phyloP scores from a whole-genome alignment of 2,329 filamentous ascomycete genomes.

The Verticillium isaacii region DNA sequence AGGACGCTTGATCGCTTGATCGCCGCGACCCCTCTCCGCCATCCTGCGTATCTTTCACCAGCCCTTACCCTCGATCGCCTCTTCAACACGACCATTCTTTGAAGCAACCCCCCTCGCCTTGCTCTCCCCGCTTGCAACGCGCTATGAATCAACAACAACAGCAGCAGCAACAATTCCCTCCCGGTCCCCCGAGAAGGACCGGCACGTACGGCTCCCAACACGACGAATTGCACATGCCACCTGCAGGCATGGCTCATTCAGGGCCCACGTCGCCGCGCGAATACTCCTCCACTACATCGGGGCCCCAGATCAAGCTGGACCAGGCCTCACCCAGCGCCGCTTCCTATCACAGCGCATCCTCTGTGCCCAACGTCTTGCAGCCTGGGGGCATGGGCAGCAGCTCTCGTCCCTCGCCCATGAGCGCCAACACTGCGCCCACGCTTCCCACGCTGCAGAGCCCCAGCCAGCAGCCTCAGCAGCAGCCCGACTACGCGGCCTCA shows the following conservation, averaged over 20 bases:
- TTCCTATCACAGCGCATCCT: constrained; percentile 33
- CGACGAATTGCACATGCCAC: constrained; percentile 51
- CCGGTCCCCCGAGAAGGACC: constrained; percentile 28
- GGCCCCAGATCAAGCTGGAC: constrained; percentile 48
- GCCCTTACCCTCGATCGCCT: background rate
- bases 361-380: constrained; percentile 55
- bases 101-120: background rate
- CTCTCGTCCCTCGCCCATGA: constrained; percentile 29
- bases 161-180: constrained; percentile 28
- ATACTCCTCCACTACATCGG: constrained; percentile 28
- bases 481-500: constrained; percentile 57
- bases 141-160: constrained; percentile 23
- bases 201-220: constrained; percentile 35
- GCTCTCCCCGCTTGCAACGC: background rate
- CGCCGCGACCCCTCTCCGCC: background rate
- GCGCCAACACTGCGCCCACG: constrained; percentile 39
- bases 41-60: background rate
- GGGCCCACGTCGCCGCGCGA: constrained; percentile 43
- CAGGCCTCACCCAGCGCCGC: constrained; percentile 32
- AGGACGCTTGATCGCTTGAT: too few species aligned
- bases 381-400: constrained; percentile 40
- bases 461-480: constrained; percentile 33
- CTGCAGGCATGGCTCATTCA: constrained; percentile 35
- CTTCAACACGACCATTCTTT: background rate
- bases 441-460: constrained; percentile 36